Percentiles rank a stretch among this genome's conserved stretches.
Conservation (phyloP, 2,329 filamentous ascomycete genomes). For the Claviceps arundinis region DNA sequence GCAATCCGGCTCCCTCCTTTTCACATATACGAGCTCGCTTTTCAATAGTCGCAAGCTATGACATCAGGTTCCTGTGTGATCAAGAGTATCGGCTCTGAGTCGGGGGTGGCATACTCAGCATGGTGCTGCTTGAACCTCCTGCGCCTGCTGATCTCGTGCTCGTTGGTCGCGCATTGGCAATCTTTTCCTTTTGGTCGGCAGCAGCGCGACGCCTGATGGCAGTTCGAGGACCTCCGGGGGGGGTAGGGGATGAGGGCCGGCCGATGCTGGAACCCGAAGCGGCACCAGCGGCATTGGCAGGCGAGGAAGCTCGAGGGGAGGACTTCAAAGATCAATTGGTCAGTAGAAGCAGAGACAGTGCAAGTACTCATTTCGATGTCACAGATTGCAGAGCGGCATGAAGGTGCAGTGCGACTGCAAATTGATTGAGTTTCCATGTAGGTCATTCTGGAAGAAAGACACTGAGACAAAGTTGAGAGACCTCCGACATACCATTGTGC, state of each 20-base stretch:
- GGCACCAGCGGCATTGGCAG: constrained; percentile 40
- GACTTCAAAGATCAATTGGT: constrained; percentile 25
- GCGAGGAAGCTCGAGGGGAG: constrained; percentile 48
- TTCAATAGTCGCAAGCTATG: neutral
- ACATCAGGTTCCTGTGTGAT: neutral
- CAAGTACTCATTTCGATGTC: neutral
- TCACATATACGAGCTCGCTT: neutral
- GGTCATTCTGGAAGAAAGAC: neutral
- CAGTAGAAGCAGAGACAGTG: neutral
- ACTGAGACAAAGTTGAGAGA: neutral
- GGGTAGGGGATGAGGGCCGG: constrained; percentile 74
- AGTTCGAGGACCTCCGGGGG: constrained; percentile 86
- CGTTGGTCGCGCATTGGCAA: constrained; percentile 82
- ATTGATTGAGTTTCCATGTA: neutral
- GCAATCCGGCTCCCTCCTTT: neutral
- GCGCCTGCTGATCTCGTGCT: constrained; percentile 90
- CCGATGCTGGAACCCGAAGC: constrained; percentile 56
- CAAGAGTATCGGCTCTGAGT: too few species aligned
- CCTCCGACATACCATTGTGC: constrained; percentile 19
- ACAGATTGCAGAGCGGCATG: neutral
- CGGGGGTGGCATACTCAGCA: constrained; percentile 75
- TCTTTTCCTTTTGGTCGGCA: constrained; percentile 93
- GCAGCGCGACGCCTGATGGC: constrained; percentile 91
- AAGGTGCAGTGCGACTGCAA: neutral
- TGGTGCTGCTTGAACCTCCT: constrained; percentile 91